Percentiles rank a stretch among this genome's conserved stretches.
Evolutionary conservation across 2,329 filamentous ascomycete species (phyloP).

Genomic region (Phaeosphaeria sp.): DNA sequence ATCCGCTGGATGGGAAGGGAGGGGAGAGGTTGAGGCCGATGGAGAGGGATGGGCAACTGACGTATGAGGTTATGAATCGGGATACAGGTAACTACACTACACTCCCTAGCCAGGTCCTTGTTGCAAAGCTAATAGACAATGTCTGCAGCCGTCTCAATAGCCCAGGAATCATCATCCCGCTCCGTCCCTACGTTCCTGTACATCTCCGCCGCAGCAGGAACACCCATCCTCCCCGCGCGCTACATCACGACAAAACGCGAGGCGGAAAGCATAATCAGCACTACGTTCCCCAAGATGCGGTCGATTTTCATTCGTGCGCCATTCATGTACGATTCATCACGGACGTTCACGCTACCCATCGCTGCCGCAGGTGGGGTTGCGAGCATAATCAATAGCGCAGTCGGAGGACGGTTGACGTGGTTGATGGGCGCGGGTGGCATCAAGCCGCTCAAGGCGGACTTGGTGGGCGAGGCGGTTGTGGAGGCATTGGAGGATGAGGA

Average conservation of each 20-base stretch:
- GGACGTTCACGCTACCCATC: conserved; percentile 83
- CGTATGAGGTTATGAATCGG: conserved; percentile 97
- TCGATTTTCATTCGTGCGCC: conserved; percentile 83
- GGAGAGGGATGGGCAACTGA: conserved; percentile 77
- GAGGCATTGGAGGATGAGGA: conserved; percentile 80
- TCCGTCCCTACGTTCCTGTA: conserved; percentile 78
- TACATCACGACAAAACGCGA: conserved; percentile 94
- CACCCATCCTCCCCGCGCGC: conserved; percentile 80
- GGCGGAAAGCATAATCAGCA: conserved; percentile 78
- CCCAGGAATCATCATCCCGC: conserved; percentile 73
- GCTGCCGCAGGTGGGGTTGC: conserved; percentile 79
- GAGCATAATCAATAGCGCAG: conserved; percentile 76
- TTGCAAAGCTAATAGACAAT: conserved; percentile 6
- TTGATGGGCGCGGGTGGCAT: conserved; percentile 83
- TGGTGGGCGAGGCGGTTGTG: conserved; percentile 87
- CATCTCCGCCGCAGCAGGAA: conserved; percentile 86
- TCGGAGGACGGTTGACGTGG: conserved; percentile 76
- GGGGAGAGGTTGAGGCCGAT: conserved; percentile 67
- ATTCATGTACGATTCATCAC: conserved; percentile 86
- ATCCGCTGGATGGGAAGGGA: conserved; percentile 70
- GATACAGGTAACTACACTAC: conserved; percentile 67
- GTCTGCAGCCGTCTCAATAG: conserved; percentile 73
- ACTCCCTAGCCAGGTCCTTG: too few relatives aligned
- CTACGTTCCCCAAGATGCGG: conserved; percentile 76
- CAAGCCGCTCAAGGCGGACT: conserved; percentile 86